These are phyloP conservation scores for Colletotrichum sp. DNA, from an alignment of 2,329 filamentous ascomycete species.

Conservation along the genomic window DNA sequence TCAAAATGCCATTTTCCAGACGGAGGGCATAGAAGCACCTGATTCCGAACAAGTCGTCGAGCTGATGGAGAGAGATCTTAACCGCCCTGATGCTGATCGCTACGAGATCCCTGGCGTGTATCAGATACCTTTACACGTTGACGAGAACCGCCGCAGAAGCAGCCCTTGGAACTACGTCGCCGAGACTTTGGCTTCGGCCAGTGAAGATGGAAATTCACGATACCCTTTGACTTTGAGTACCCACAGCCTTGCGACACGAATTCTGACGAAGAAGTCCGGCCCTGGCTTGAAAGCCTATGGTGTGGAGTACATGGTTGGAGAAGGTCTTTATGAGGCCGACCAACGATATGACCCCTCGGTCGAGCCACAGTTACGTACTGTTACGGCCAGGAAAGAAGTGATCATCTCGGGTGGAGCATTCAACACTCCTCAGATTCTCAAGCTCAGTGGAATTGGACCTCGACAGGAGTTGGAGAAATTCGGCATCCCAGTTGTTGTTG, in stretches of 20 bases:
- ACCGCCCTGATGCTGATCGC: neutral
- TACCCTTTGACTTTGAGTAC: constrained; percentile 45
- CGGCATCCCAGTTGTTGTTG: constrained; percentile 46
- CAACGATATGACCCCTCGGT: constrained; percentile 30
- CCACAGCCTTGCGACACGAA: constrained; percentile 38
- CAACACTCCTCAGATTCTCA: constrained; percentile 58
- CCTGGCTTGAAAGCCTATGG: constrained; percentile 28
- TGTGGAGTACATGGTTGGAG: constrained; percentile 51
- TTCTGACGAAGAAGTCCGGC: constrained; percentile 33
- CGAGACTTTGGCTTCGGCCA: neutral
- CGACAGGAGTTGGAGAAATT: constrained; percentile 39
- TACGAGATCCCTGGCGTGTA: neutral
- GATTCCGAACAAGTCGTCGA: neutral
- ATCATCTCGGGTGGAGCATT: constrained; percentile 56
- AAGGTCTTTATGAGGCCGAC: constrained; percentile 49
- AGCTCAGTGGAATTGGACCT: constrained; percentile 54
- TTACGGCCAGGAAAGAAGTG: constrained; percentile 47
- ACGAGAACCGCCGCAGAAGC: neutral
- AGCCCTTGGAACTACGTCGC: neutral
- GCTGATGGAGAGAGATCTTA: neutral
- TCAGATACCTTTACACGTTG: neutral
- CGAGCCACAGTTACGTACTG: neutral
- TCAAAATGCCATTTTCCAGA: neutral
- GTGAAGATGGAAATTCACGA: neutral
- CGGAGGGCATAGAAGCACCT: neutral